Base-by-base conservation (phyloP, 2,329 filamentous ascomycete genomes). In the Coleophoma crateriformis region DNA sequence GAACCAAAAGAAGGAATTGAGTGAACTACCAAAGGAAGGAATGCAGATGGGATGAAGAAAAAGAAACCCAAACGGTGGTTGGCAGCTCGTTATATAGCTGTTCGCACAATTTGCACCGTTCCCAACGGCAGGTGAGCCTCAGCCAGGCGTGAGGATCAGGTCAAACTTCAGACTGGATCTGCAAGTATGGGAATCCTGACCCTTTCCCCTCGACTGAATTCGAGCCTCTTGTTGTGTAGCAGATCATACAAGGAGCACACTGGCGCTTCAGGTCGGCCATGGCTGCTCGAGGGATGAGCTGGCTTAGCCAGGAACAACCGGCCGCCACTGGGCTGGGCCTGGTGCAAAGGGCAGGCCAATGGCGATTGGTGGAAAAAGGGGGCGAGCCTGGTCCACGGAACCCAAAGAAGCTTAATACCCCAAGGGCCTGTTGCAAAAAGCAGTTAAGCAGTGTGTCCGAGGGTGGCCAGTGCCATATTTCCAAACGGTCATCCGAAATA, bases 1-100 rank as follows among this genome's bases (percentile, higher is more conserved):
- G 61, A 63, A 64, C 58, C 59, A 56, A 63, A 55, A 56, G 61
- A 63, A 61, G 52, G 60, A 56, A 58, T 56, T 57, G 51, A 40
- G 53, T 38, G 35, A 13, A 38, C 35, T 57, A 56, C 40, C 50
- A 52, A 59, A 62, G 52, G 51, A 61, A 47, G 58, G 53, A 59
- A 46, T 57, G 54, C 54, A 56, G 50, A 61, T 57, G 57, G 43
- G 56, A 61, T 58, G 56, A 55, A 50, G 45, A 52, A 51, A 47
- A 55, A 12, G 13, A 38, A 17, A 48, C 53, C 43, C 46, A 45
- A 53, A 27, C 7, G 51, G 20, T 20, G 17, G 41, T 15, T 44
- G 41, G 22, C 41, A 44, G 41, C 12, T 44, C 13, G 10, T 44
- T 44, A 44, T 44, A 44, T 33, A 33, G 11, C n/a, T 12, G 6